phyloP scores from a whole-genome alignment of 805 yeast genomes.

The Groenewaldozyma tartarivorans region DNA sequence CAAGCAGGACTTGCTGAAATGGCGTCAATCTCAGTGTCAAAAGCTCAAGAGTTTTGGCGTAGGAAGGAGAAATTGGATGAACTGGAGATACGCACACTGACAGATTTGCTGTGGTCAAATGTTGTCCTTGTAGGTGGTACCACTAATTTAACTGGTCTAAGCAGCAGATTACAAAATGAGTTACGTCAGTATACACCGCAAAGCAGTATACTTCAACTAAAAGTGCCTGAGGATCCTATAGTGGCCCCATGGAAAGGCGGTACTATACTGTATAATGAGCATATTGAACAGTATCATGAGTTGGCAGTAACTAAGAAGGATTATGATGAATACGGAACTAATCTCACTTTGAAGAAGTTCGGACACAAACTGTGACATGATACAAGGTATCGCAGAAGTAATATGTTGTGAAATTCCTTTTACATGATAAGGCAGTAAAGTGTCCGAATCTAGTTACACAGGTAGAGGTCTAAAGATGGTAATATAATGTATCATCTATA shows the following conservation, averaged over 20 bases:
- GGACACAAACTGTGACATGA: too few relatives aligned
- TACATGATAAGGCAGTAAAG: too few relatives aligned
- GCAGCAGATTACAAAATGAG: conserved; percentile 40
- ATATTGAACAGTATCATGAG: conserved; percentile 30
- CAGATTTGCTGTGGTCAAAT: conserved; percentile 69
- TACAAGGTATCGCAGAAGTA: too few relatives aligned
- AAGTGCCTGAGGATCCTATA: conserved; percentile 28
- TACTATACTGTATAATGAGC: conserved; percentile 32
- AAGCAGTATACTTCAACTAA: conserved; percentile 22
- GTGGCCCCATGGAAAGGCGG: conserved; percentile 56
- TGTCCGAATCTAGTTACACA: too few relatives aligned
- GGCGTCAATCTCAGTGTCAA: conserved; percentile 55
- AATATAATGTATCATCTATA: too few relatives aligned
- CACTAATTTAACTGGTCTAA: conserved; percentile 58
- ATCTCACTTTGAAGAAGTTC: too few relatives aligned
- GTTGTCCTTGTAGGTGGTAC: conserved; percentile 79
- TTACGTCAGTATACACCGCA: conserved; percentile 28
- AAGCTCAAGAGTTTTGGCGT: conserved; percentile 72
- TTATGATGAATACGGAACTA: conserved; percentile 83
- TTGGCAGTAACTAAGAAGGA: conserved; percentile 67
- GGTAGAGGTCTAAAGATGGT: too few relatives aligned
- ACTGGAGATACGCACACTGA: too few relatives aligned
- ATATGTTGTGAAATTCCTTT: too few relatives aligned
- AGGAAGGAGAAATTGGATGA: too few relatives aligned
- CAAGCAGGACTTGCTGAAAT: conserved; percentile 72